These are phyloP conservation scores for Prunus persica DNA, from an alignment of 306 rosid species.

Conservation along the genomic window Prunus_persica_NCBIv2 NC_034010.1:29766501-29767000, in stretches of 20 bases:
- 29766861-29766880: not conserved
- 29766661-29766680: not conserved
- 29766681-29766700: not conserved
- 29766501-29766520: too few species aligned
- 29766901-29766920: not conserved
- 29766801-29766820: not conserved
- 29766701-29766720: not conserved
- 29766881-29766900: not conserved
- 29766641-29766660: not conserved
- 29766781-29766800: not conserved
- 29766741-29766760: not conserved
- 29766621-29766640: not conserved
- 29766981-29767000: not conserved
- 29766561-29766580: not conserved
- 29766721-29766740: not conserved
- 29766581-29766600: too few species aligned
- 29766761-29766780: not conserved
- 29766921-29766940: not conserved
- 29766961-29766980: not conserved
- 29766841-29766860: not conserved
- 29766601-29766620: not conserved
- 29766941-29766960: not conserved
- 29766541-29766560: not conserved
- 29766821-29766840: too few species aligned
- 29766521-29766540: too few species aligned